Percentiles rank a stretch among this genome's conserved stretches.
Conservation (phyloP, 495 filamentous ascomycete genomes). For the Neurospora discreta region DNA sequence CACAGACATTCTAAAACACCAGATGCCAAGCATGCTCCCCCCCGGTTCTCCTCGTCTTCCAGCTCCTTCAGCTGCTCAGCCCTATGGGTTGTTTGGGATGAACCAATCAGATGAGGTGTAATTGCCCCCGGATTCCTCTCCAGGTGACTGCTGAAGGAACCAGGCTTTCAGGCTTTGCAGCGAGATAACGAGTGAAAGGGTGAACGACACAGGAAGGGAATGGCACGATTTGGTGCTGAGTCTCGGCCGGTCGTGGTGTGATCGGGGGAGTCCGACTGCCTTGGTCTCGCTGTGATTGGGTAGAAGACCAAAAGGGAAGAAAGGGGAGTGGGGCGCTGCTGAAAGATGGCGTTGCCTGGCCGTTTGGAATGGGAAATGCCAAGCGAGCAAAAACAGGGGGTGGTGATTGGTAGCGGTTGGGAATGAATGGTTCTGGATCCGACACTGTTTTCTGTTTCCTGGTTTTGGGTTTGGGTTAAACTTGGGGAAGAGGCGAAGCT, state of each 20-base stretch:
- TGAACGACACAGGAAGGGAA: neutral
- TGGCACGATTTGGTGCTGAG: conserved; percentile 5
- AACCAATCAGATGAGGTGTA: neutral
- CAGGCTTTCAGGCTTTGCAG: neutral
- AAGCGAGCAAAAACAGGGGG: neutral
- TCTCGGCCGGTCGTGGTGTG: conserved; percentile 4
- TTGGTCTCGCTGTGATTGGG: neutral
- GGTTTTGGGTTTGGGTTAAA: neutral
- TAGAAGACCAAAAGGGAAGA: neutral
- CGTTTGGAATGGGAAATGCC: neutral
- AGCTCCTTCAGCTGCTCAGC: neutral
- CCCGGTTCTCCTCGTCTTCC: neutral
- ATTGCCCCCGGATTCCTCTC: neutral
- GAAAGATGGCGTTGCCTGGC: neutral
- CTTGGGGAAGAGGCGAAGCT: neutral
- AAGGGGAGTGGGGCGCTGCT: neutral
- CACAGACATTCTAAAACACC: conserved; percentile 8
- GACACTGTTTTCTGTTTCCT: neutral
- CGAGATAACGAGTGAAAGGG: neutral
- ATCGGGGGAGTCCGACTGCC: conserved; percentile 8
- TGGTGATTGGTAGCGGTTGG: neutral
- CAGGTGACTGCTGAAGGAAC: neutral
- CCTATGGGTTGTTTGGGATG: neutral
- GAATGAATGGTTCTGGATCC: neutral
- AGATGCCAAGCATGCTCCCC: conserved; percentile 3